Base-by-base conservation (phyloP, 495 filamentous ascomycete genomes). In the Xylaria castorea region DNA sequence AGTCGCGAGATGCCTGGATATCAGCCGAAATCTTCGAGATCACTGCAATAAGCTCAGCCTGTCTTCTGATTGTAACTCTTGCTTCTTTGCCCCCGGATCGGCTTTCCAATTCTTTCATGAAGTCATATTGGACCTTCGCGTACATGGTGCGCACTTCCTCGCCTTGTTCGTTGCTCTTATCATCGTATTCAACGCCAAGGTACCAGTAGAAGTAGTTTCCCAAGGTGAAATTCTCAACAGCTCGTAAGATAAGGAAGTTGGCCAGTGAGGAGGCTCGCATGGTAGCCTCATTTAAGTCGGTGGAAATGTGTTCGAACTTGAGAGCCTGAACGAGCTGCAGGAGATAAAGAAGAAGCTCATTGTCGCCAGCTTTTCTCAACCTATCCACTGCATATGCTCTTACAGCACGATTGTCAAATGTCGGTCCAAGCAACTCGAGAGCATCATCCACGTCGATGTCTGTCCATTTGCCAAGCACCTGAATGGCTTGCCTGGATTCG, bases 151-250 rank as follows among this genome's bases (percentile, higher is more conserved):
- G 93, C 71, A 94, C 91, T 63, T 90, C 89, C 25, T 88, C 86
- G 2, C 87, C 81, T 70, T 94, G 93, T 14, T 91, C 89, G 8
- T 89, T 88, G 66, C 89, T 92, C 66, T 90, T 87, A 75, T 98
- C 94, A 77, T 97, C 95, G 63, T 86, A 86, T 80, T 99, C 97
- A 3, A 98, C 97, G 90, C 97, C 97, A 1, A 99, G 85, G 79
- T 98, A 99, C 96, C 96, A 99, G 80, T 97, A 94, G 60, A 99
- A 88, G 79, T 94, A 97, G 78, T 96, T 99, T 6, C 95, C 96
- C 1, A 99, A 88, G 68, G 92, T 92, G 75, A 97, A 91, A 75
- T 95, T 97, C 66, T 91, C 88, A 18, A 91, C 90, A 11, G 97
- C 95, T 44, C 97, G 87, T 0, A 89, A 88, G 65, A 99, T 95